Base-by-base conservation (phyloP, 345 rosid species). In the Atalantia buxifolia region DNA sequence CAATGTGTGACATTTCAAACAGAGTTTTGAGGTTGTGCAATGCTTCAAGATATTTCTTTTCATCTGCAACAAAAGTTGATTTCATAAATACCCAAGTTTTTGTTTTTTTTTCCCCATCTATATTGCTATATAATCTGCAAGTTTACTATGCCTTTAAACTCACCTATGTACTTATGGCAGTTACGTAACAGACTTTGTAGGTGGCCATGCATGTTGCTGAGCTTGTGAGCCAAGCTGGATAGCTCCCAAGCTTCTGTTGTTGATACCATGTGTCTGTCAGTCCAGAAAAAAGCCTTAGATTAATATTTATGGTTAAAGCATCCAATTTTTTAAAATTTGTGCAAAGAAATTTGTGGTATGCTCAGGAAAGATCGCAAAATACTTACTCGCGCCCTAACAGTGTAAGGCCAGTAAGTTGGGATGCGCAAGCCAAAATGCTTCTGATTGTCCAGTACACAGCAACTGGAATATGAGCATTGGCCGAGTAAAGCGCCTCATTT, bases 361-460 rank as follows among this genome's bases (percentile, higher is more conserved):
- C 38, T 48, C 21, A 7, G 21, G 24, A 72, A 30, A 53, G 21
- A 55, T 19, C 5, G 40, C 18, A 1, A 56, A 16, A 72, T 31
- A 70, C 90, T 13, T 86, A 93, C 97, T 93, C 95, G 66, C 81
- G 87, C 64, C 88, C 88, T 75, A 87, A 80, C 61, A 89, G 84
- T 73, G 88, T 84, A 35, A 87, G 87, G 63, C 88, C 83, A 22
- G 81, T 83, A 83, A 94, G 88, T 84, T 89, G 93, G 38, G 92
- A 42, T 6, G 91, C 86, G 76, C 95, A 91, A 31, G 90, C 92
- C 79, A 92, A 78, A 14, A 89, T 87, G 69, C 94, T 80, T 79
- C 95, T 86, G 74, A 91, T 86, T 61, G 94, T 90, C 98, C 97
- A 93, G 78, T 93, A 91, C 63, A 94, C 96, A 13, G 97, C 91